Percentiles rank a stretch among this genome's conserved stretches.
These are phyloP conservation scores for Nyssa sinensis DNA, from an alignment of 148 eudicot species.

Conservation along the genomic window DNA sequence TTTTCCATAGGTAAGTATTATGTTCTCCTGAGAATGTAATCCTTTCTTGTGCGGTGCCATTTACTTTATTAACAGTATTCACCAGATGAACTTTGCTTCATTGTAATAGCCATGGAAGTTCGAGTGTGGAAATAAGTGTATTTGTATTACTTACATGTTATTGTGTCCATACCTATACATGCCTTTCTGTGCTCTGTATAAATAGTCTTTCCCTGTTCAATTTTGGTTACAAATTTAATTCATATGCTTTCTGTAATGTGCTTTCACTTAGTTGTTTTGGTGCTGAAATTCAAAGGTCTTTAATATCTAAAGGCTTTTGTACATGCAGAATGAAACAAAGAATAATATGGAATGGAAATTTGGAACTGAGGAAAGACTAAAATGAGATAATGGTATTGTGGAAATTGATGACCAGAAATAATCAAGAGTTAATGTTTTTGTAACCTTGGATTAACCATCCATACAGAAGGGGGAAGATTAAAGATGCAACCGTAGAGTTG, in stretches of 20 bases:
- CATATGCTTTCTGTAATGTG: background rate
- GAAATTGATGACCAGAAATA: too few species aligned
- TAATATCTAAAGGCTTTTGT: too few species aligned
- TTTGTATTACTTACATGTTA: background rate
- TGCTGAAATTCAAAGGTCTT: too few species aligned
- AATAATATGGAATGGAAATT: too few species aligned
- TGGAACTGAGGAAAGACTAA: too few species aligned
- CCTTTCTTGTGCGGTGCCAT: background rate
- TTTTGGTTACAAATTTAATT: background rate
- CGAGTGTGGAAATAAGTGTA: background rate
- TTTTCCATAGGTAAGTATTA: slow-evolving; percentile 57
- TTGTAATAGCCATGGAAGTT: background rate
- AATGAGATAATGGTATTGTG: too few species aligned
- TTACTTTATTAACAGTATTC: background rate
- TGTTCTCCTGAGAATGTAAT: slow-evolving; percentile 4
- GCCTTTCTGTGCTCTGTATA: background rate
- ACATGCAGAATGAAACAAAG: too few species aligned
- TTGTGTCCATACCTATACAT: background rate
- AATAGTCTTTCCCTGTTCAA: background rate
- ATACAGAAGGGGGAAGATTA: too few species aligned
- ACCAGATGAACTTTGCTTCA: background rate
- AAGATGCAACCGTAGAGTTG: too few species aligned
- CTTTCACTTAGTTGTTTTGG: background rate
- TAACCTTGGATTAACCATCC: too few species aligned
- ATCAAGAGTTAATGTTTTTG: too few species aligned